Percentiles rank a stretch among this genome's conserved stretches.
These are phyloP conservation scores for Alopecurus myosuroides DNA, from an alignment of 176 grass and related monocot genomes.

Conservation along the genomic window DNA sequence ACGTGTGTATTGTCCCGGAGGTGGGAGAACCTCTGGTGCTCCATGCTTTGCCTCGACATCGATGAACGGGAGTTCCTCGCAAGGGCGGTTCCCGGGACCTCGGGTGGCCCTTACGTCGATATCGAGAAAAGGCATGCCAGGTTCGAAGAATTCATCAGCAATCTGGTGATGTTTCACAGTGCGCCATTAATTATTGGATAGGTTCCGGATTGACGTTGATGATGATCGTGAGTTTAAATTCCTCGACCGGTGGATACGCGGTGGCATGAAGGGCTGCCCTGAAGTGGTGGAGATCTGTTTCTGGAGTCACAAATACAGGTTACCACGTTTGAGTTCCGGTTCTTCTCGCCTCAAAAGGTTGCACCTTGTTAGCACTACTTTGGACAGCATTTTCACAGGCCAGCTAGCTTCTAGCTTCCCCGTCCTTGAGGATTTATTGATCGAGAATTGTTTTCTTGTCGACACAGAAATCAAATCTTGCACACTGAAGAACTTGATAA, in stretches of 20 bases:
- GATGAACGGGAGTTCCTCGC: neutral
- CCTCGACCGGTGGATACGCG: neutral
- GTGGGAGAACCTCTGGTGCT: conserved; percentile 6
- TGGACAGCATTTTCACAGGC: neutral
- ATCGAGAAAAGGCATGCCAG: too few relatives aligned
- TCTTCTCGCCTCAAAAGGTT: neutral
- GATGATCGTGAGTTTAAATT: neutral
- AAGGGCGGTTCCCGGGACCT: too few relatives aligned
- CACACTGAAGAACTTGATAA: conserved; percentile 4
- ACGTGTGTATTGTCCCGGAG: neutral
- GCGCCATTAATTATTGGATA: neutral
- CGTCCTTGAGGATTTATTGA: conserved; percentile 9
- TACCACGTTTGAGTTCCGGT: neutral
- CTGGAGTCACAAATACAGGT: neutral
- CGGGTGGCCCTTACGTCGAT: neutral
- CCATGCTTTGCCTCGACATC: neutral
- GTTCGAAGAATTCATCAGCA: neutral
- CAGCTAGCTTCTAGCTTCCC: conserved; percentile 3
- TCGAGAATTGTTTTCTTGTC: neutral
- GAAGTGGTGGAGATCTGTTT: neutral
- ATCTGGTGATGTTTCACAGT: neutral
- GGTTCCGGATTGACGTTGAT: neutral
- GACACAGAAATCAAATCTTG: neutral
- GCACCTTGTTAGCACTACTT: neutral
- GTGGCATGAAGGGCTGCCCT: neutral